Percentiles rank a stretch among this genome's conserved stretches.
These are phyloP conservation scores for Trichothecium sympodiale DNA, from an alignment of 2,329 filamentous ascomycete genomes.

Conservation along the genomic window DNA sequence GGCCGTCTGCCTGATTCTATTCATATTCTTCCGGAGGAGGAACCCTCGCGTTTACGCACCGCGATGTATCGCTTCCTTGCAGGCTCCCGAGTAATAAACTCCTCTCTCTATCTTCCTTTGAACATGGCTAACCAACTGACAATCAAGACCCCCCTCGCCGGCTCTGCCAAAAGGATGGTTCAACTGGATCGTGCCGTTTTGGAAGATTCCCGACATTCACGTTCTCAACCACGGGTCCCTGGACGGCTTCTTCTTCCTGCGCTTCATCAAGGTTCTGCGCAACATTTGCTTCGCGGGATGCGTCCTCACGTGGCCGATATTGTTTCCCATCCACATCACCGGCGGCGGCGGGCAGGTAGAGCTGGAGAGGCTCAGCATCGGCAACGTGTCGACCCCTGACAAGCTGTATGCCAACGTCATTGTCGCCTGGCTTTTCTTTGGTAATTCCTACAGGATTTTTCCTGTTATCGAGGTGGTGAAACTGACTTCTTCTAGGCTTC, in stretches of 20 bases:
- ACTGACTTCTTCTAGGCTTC: conserved; percentile 48
- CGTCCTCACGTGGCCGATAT: conserved; percentile 73
- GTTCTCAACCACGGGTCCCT: conserved; percentile 84
- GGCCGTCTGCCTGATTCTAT: conserved; percentile 36
- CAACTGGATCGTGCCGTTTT: conserved; percentile 59
- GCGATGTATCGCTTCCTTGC: conserved; percentile 36
- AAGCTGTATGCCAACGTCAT: conserved; percentile 76
- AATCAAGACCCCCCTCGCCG: conserved; percentile 44
- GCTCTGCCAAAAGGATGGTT: conserved; percentile 48
- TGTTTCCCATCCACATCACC: conserved; percentile 79
- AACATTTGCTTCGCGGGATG: conserved; percentile 78
- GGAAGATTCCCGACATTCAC: conserved; percentile 61
- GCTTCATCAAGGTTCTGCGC: conserved; percentile 58
- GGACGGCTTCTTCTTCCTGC: conserved; percentile 83
- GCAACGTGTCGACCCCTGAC: conserved; percentile 52
- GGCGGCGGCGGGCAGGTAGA: conserved; percentile 55
- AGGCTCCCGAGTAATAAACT: conserved; percentile 30
- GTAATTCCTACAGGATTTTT: no score
- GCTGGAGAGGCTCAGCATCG: conserved; percentile 69
- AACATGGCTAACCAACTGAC: no score
- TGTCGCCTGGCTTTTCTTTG: conserved; percentile 67
- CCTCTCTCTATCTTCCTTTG: background rate
- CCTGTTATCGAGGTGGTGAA: no score
- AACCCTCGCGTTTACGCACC: conserved; percentile 44
- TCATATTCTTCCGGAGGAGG: conserved; percentile 35